Evolutionary conservation across 1,284 basidiomycete species (phyloP).

Genomic region (Xerocomus nothofagi): DNA sequence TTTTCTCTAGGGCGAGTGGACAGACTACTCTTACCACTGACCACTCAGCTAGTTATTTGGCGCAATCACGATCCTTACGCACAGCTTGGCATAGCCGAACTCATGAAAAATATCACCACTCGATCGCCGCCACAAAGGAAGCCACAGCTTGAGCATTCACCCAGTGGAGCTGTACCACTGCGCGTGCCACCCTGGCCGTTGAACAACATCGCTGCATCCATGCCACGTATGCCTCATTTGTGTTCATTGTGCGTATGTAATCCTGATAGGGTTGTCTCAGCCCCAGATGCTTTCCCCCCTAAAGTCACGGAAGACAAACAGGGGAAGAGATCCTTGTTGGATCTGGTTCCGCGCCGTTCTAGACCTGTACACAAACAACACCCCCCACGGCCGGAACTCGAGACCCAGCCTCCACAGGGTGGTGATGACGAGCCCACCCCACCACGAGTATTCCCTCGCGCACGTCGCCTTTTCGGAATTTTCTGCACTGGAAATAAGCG

Average conservation of each 20-base stretch:
- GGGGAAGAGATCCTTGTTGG: conserved; percentile 14
- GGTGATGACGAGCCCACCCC: conserved; percentile 6
- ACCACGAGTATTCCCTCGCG: conserved; percentile 15
- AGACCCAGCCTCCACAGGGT: not conserved
- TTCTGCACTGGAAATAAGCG: conserved; percentile 34
- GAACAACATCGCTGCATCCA: conserved; percentile 30
- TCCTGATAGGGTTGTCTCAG: conserved; percentile 18
- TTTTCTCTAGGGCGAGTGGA: conserved; percentile 26
- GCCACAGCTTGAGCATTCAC: conserved; percentile 22
- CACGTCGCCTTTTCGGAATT: conserved; percentile 31
- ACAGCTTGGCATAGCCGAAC: conserved; percentile 39
- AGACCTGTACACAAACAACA: conserved; percentile 33
- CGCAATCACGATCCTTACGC: conserved; percentile 32
- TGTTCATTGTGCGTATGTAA: not conserved
- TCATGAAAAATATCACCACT: conserved; percentile 26
- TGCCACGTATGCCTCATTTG: conserved; percentile 31
- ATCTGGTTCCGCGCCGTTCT: conserved; percentile 15
- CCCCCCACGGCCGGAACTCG: conserved; percentile 11
- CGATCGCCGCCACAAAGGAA: conserved; percentile 21
- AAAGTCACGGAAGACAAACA: conserved; percentile 22
- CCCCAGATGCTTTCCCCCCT: conserved; percentile 33
- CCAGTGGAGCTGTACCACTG: conserved; percentile 8
- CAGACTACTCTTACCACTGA: conserved; percentile 32
- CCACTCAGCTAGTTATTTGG: conserved; percentile 31
- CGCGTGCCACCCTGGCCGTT: conserved; percentile 30